Evolutionary conservation across 2,329 filamentous ascomycete species (phyloP), one percentile per base, ranked within the genome.

Genomic region (Alternaria incomplexa): DNA sequence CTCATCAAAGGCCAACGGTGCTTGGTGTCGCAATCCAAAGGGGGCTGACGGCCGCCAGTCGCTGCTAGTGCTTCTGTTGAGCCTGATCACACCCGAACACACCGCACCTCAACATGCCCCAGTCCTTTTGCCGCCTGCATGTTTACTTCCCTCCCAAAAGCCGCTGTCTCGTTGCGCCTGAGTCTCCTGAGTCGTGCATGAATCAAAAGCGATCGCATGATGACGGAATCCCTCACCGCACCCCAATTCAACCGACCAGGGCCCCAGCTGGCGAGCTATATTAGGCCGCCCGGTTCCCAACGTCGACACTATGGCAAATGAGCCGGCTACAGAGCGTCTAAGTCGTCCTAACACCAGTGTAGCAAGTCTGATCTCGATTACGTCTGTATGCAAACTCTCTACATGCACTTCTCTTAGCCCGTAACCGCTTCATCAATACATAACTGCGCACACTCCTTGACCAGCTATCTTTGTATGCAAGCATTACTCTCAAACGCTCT

Each of bases 271-370:
- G 45, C 50, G 43, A 52, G 58, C 70, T 70, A 72, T 73, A 69
- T 63, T 66, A 71, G 68, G 64, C 50, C 55, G 68, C 65, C 67
- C 63, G 66, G 72, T 70, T 71, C 71, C 70, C 63, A 63, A 65
- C 58, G 58, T 63, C 58, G 63, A 63, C 46, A 57, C 54, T 51
- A 56, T 61, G 47, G 57, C 65, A 46, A 60, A 43, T 60, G 46
- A 63, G 62, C 54, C 61, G 55, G 64, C 65, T 69, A 63, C 68
- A 67, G 59, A 57, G 56, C 57, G 48, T 58, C 59, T 32, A 43
- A 57, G 23, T 55, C 62, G 40, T 58, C 45, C 48, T 26, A 51
- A 48, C 61, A 62, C 47, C 26, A 52, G 48, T 50, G 23, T 52
- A 59, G 55, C 53, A 23, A 32, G 44, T 36, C 53, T 50, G 26